Evolutionary conservation across 495 filamentous ascomycete genomes (phyloP), one percentile per base, ranked within the genome.

Genomic region (Geopyxis carbonaria): DNA sequence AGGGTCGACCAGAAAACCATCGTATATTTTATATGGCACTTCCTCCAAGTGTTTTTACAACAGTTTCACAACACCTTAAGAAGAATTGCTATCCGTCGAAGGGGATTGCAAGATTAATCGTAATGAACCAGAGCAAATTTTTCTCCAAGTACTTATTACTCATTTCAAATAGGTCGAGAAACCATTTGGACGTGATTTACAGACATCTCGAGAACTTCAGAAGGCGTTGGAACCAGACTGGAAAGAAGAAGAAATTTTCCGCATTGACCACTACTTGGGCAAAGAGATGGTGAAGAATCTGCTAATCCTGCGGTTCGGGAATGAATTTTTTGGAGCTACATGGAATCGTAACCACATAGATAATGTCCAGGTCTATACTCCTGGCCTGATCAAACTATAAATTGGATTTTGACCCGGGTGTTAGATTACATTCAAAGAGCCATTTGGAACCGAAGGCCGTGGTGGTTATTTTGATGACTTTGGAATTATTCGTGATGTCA

Each of bases 271-370:
- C 65, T 99, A 99, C 59, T 72, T 99, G 28, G 91, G 91, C 50
- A 99, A 99, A 73, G 91, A 99, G 67, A 99, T 99, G 91, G 91
- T 99, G 40, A 99, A 99, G 73, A 99, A 99, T 60, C 91, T 99
- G 53, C 73, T 99, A 38, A 93, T 99, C 49, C 74, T 99, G 45
- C 73, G 91, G 48, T 99, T 99, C 59, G 91, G 89, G 47, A 99
- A 99, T 63, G 85, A 93, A 54, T 95, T 99, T 70, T 91, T 99
- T 51, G 85, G 86, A 40, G 91, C 91, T 33, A 95, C 89, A 39
- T 99, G 91, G 91, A 95, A 94, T 66, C 75, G 89, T 42, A 86
- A 93, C 59, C 89, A 99, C 67, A 99, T 99, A 65, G 89, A 95
- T 63, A 99, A 94, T 47, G 84, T 99, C 34, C 78, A 84, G 62